These are phyloP conservation scores for Claviceps citrina DNA, from an alignment of 2,329 filamentous ascomycete species.

Conservation along the genomic window DNA sequence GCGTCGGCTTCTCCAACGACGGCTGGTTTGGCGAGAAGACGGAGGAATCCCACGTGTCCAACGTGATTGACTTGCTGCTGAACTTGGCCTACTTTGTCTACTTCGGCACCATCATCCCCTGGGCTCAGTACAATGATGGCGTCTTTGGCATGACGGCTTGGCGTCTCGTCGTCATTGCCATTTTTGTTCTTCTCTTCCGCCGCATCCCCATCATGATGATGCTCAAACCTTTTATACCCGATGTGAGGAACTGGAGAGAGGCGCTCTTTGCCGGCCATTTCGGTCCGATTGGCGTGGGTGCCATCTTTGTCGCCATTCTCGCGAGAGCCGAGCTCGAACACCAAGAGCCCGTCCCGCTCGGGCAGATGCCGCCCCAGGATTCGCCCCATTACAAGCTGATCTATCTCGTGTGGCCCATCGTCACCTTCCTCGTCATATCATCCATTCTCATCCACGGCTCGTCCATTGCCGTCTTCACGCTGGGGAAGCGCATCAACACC, in stretches of 20 bases:
- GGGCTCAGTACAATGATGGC: slow-evolving; percentile 73
- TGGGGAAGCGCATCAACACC: slow-evolving; percentile 97
- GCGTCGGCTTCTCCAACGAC: slow-evolving; percentile 98
- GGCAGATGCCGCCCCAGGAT: slow-evolving; percentile 39
- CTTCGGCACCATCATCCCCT: slow-evolving; percentile 91
- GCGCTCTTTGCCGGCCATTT: slow-evolving; percentile 95
- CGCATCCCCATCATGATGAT: slow-evolving; percentile 88
- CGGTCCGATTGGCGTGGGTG: slow-evolving; percentile 90
- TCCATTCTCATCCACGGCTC: slow-evolving; percentile 95
- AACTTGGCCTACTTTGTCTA: slow-evolving; percentile 98
- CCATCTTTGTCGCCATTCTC: slow-evolving; percentile 87
- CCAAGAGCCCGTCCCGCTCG: slow-evolving; percentile 56
- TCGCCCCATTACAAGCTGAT: slow-evolving; percentile 54
- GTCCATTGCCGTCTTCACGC: slow-evolving; percentile 93
- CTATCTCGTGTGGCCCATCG: slow-evolving; percentile 86
- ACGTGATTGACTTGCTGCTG: slow-evolving; percentile 93
- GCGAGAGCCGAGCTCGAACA: slow-evolving; percentile 83
- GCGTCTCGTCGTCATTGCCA: slow-evolving; percentile 82
- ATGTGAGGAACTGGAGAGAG: slow-evolving; percentile 96
- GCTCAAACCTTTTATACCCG: slow-evolving; percentile 83
- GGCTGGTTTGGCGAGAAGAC: slow-evolving; percentile 98
- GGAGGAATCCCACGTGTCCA: slow-evolving; percentile 94
- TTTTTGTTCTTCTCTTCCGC: slow-evolving; percentile 88
- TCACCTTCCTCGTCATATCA: slow-evolving; percentile 80
- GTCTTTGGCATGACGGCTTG: slow-evolving; percentile 66